These are phyloP conservation scores for Pythium vanterpoolii DNA, from an alignment of 352 stramenopile species.

Conservation along the genomic window DNA sequence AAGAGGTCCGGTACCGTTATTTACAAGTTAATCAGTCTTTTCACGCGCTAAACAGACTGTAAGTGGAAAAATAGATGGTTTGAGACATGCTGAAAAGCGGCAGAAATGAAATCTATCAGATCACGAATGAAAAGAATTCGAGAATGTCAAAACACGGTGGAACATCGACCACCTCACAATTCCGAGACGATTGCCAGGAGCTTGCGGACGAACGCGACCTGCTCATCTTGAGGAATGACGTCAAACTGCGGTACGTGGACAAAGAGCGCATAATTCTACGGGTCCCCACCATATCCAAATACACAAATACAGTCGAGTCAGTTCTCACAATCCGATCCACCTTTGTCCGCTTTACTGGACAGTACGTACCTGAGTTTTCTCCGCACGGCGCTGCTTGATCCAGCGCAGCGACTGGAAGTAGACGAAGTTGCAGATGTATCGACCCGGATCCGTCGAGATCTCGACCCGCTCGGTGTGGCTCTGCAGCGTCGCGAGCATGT, in stretches of 20 bases:
- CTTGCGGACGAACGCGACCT: slow-evolving; percentile 56
- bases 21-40: neutral
- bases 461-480: neutral
- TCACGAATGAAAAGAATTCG: neutral
- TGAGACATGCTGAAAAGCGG: neutral
- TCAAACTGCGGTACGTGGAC: slow-evolving; percentile 72
- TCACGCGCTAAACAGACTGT: neutral
- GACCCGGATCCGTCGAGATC: slow-evolving; percentile 70
- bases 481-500: slow-evolving; percentile 34
- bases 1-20: neutral
- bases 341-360: too few species aligned
- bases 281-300: too few species aligned
- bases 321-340: too few species aligned
- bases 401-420: slow-evolving; percentile 80
- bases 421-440: slow-evolving; percentile 87
- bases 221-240: slow-evolving; percentile 51
- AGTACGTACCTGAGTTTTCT: slow-evolving; percentile 31
- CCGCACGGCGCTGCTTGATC: slow-evolving; percentile 33
- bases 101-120: neutral
- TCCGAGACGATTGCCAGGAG: slow-evolving; percentile 50
- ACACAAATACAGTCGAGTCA: too few species aligned
- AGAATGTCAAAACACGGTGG: slow-evolving; percentile 9
- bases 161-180: slow-evolving; percentile 14
- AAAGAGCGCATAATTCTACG: slow-evolving; percentile 65
- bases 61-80: neutral